Evolutionary conservation across 2,329 filamentous ascomycete species (phyloP), one percentile per base, ranked within the genome.

Genomic region (Aspergillus sojae): DNA sequence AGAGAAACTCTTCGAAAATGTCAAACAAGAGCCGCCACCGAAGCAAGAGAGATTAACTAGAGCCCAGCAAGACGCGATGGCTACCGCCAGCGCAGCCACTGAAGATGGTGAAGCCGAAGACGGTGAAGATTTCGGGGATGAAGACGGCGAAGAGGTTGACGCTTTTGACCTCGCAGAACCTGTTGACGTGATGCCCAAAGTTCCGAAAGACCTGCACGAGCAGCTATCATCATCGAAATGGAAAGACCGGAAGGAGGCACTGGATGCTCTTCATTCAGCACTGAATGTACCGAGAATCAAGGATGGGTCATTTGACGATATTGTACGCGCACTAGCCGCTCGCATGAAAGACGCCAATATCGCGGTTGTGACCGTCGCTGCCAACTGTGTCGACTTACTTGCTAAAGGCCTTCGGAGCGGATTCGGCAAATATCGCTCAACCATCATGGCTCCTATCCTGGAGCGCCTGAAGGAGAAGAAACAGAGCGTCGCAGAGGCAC

Each of bases 341-440:
- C 93, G 88, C 71, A 99, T 99, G 95, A 99, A 99, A 79, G 96
- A 99, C 71, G 95, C 96, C 71, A 99, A 99, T 74, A 91, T 99
- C 69, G 91, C 92, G 5, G 95, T 98, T 56, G 95, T 97, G 23
- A 95, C 91, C 1, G 90, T 95, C 67, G 94, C 96, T 6, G 95
- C 94, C 3, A 94, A 96, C 72, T 97, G 94, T 78, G 91, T 97
- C 39, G 94, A 98, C 72, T 86, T 91, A 32, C 82, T 99, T 30
- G 94, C 94, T 53, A 95, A 92, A 72, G 95, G 95, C 56, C 77
- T 99, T 65, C 89, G 92, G 52, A 89, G 87, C 71, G 81, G 84
- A 28, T 99, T 96, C 75, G 84, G 81, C 59, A 97, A 91, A 78
- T 93, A 99, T 76, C 89, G 94, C 59, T 83, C 89, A 3, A 86